A percentile compares a stretch with the other conserved stretches of the same genome.
Evolutionary conservation across 345 rosid species (phyloP).

Genomic region (Lagerstroemia speciosa): DNA sequence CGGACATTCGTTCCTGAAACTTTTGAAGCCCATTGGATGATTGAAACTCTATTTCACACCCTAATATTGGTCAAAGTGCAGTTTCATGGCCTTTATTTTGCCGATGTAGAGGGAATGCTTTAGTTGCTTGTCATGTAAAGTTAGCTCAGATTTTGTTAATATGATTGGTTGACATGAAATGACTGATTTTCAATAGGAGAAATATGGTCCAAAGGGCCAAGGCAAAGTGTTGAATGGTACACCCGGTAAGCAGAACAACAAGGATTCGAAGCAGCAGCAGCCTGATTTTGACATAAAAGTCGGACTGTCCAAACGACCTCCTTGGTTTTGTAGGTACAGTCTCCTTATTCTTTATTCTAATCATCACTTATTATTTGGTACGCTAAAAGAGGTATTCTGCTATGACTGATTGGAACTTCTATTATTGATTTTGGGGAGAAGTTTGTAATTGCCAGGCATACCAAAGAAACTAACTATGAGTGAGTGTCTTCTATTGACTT

Average conservation of each 20-base stretch:
- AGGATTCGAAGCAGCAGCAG: constrained; percentile 46
- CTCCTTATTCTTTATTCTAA: background rate
- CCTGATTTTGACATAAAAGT: constrained; percentile 63
- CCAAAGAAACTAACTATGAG: background rate
- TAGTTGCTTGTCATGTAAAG: no score
- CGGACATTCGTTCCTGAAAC: background rate
- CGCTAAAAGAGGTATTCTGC: no score
- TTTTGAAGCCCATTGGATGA: background rate
- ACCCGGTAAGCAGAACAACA: constrained; percentile 48
- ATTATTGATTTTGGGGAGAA: background rate
- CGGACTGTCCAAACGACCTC: constrained; percentile 73
- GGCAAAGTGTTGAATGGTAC: constrained; percentile 41
- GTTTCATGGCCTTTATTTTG: background rate
- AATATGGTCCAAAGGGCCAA: constrained; percentile 84
- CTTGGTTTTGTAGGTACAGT: constrained; percentile 88
- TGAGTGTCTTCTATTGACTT: no score
- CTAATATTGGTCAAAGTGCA: no score
- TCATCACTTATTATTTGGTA: background rate
- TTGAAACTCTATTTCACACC: background rate
- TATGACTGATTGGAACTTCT: background rate
- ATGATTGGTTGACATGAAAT: background rate
- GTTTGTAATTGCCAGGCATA: background rate
- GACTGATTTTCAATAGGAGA: constrained; percentile 45
- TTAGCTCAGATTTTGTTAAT: background rate
- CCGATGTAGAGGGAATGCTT: background rate